These are phyloP conservation scores for Trichoderma afroharzianum DNA, from an alignment of 2,329 filamentous ascomycete species.

Conservation along the genomic window DNA sequence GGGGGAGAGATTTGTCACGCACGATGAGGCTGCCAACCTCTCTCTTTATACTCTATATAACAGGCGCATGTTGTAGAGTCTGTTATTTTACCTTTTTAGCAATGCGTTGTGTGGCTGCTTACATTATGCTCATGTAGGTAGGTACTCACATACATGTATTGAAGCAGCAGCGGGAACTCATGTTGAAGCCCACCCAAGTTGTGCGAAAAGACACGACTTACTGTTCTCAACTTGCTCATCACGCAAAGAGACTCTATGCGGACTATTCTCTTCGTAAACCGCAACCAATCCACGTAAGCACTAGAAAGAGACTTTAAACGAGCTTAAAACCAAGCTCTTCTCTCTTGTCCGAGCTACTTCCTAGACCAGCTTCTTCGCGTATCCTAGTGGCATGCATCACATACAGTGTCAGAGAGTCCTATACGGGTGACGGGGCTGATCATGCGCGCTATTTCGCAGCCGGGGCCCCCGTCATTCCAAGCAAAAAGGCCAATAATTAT, in stretches of 20 bases:
- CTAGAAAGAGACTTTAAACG: neutral
- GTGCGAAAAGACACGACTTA: neutral
- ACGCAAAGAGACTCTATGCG: neutral
- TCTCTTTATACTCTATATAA: neutral
- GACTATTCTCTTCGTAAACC: neutral
- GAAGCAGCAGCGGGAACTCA: neutral
- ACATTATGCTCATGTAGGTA: neutral
- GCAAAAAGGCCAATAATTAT: neutral
- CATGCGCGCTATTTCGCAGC: neutral
- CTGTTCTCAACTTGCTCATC: neutral
- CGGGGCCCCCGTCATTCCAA: neutral
- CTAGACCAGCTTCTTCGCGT: too few relatives aligned
- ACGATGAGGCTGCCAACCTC: neutral
- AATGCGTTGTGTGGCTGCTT: neutral
- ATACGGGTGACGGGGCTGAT: neutral
- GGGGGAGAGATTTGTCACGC: neutral
- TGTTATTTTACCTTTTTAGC: neutral
- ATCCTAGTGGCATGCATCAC: neutral
- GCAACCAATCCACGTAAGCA: neutral
- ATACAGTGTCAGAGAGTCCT: neutral
- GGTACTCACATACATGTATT: too few relatives aligned
- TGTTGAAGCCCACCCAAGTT: neutral
- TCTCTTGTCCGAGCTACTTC: neutral
- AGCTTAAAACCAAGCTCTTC: neutral
- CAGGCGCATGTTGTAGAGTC: neutral